Evolutionary conservation across 208 protist genomes (phyloP), one percentile per base, ranked within the genome.

Genomic region (Trypanosoma boissoni): DNA sequence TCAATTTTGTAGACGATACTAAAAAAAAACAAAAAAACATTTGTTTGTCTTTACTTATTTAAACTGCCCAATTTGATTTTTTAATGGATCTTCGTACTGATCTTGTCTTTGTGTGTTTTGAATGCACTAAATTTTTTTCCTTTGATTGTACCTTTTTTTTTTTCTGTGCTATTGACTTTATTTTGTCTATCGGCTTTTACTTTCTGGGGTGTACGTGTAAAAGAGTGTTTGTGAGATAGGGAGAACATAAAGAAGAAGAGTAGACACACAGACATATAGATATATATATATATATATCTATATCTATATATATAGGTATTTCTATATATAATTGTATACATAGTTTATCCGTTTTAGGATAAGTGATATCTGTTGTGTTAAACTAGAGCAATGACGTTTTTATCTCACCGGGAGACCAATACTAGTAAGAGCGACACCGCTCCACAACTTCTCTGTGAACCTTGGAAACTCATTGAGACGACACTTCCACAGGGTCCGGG

Each of bases 391-490:
- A 39, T 39, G 34, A 39, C 6, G 6, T 39, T 12, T 39, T 6
- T 16, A 12, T 39, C 6, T 39, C 34, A 6, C 6, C 34, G 34
- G 6, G 34, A 12, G 34, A 16, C 34, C 6, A 16, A 6, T 16
- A 16, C 34, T 12, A 39, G 6, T 6, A 39, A 39, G 34, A 39
- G 34, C 12, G 60, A 39, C 4, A 10, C 18, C 1, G 9, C 27
- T n/a, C 31, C 21, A 10, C 23, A 32, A 6, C 14, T 66, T 9
- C 2, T 56, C 16, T 67, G 58, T 32, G 31, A 60, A 29, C 43
- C 57, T 26, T 92, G 85, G 83, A 81, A 91, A 59, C 57, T 95
- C 12, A 57, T 74, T 4, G 85, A 95, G 50, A 71, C 66, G 2
- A 56, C 55, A 4, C 46, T 90, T 21, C 80, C 88, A 7, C 37